Evolutionary conservation across 2,329 filamentous ascomycete genomes (phyloP).

Genomic region (Botryosphaeria agaves): DNA sequence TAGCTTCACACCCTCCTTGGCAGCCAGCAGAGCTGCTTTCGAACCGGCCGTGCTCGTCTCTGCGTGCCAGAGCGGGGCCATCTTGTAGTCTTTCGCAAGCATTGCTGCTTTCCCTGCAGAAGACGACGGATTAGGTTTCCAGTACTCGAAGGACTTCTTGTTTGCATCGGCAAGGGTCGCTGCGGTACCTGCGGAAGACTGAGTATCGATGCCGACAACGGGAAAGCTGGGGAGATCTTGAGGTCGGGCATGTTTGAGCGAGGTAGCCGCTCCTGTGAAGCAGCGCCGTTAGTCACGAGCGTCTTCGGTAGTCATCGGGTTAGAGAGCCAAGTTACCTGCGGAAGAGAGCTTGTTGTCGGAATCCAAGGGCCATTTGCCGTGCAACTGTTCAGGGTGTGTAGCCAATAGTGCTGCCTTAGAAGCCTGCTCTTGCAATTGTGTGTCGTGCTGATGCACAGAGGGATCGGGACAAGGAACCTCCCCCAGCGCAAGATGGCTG

Average conservation of each 20-base stretch:
- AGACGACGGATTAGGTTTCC: slow-evolving; percentile 46
- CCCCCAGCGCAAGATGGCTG: too few species aligned
- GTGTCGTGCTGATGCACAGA: slow-evolving; percentile 20
- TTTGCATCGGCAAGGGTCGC: slow-evolving; percentile 58
- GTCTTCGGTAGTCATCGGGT: not conserved
- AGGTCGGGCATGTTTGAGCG: slow-evolving; percentile 54
- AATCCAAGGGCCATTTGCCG: slow-evolving; percentile 22
- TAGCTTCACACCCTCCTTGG: slow-evolving; percentile 32
- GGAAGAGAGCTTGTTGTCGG: slow-evolving; percentile 38
- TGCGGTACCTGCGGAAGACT: slow-evolving; percentile 52
- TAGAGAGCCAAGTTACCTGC: slow-evolving; percentile 34
- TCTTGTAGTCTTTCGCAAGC: slow-evolving; percentile 42
- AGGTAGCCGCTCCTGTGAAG: slow-evolving; percentile 42
- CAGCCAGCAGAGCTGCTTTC: slow-evolving; percentile 56
- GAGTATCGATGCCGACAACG: slow-evolving; percentile 40
- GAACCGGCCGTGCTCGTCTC: slow-evolving; percentile 48
- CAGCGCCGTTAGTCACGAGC: slow-evolving; percentile 2
- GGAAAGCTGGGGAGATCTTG: slow-evolving; percentile 61
- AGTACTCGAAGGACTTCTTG: slow-evolving; percentile 45
- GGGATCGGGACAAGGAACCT: slow-evolving; percentile 23
- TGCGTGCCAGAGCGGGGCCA: slow-evolving; percentile 44
- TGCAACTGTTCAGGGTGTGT: slow-evolving; percentile 20
- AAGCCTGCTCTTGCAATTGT: slow-evolving; percentile 32
- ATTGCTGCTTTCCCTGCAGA: slow-evolving; percentile 42
- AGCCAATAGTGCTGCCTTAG: slow-evolving; percentile 42